Conservation (phyloP, 345 rosid genomes). For the Eucalyptus sp. region DNA sequence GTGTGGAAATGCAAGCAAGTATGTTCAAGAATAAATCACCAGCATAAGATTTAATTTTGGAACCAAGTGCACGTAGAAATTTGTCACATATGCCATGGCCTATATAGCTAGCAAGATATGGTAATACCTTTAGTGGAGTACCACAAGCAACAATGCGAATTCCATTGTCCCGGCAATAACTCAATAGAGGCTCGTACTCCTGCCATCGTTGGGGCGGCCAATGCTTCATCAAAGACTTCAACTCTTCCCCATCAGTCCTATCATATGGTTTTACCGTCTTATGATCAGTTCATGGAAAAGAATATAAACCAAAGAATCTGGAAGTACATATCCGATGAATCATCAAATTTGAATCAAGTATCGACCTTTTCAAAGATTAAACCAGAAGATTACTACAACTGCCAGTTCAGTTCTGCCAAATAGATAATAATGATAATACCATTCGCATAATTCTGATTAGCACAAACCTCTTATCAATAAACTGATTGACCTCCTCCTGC, state of each 20-base stretch:
- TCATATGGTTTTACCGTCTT: background rate
- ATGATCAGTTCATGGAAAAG: background rate
- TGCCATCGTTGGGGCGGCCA: conserved; percentile 77
- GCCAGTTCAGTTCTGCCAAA: background rate
- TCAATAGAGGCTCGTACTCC: conserved; percentile 79
- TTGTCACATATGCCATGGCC: background rate
- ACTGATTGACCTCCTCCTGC: conserved; percentile 58
- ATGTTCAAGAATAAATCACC: background rate
- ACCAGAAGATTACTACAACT: background rate
- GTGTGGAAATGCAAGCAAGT: background rate
- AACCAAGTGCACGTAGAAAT: background rate
- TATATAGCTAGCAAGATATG: background rate
- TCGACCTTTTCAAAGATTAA: background rate
- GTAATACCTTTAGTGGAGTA: conserved; percentile 67
- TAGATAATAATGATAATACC: background rate
- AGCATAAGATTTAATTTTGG: background rate
- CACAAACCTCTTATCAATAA: conserved; percentile 41
- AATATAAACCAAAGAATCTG: background rate
- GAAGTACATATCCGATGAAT: background rate
- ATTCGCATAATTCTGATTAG: background rate
- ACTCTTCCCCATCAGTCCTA: conserved; percentile 64
- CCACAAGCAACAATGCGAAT: conserved; percentile 75
- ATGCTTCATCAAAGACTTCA: conserved; percentile 49
- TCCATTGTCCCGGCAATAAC: conserved; percentile 64
- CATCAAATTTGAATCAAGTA: background rate